Evolutionary conservation across 495 filamentous ascomycete species (phyloP).

Genomic region (Penicillium malachiteum): DNA sequence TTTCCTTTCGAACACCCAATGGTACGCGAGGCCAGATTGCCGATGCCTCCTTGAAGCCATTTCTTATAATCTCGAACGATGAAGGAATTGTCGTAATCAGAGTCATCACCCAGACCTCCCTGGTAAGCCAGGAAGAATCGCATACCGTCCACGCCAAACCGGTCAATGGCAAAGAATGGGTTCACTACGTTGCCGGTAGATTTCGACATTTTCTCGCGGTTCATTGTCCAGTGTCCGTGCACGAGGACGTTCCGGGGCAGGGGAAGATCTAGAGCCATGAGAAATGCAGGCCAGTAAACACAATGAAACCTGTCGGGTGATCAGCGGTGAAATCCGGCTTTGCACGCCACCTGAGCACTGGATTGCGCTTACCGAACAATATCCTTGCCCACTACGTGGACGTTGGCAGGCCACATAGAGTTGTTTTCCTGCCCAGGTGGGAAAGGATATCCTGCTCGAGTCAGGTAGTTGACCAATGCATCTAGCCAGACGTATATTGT

Average conservation of each 20-base stretch:
- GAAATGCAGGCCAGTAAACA: conserved; percentile 96
- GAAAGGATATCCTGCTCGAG: conserved; percentile 77
- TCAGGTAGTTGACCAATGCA: conserved; percentile 91
- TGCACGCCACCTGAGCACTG: background rate
- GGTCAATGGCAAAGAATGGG: conserved; percentile 85
- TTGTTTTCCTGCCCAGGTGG: conserved; percentile 63
- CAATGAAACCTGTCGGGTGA: conserved; percentile 68
- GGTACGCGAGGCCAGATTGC: conserved; percentile 74
- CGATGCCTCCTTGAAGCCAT: conserved; percentile 66
- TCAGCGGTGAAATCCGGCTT: conserved; percentile 12
- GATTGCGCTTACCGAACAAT: conserved; percentile 63
- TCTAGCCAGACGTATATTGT: conserved; percentile 99
- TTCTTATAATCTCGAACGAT: conserved; percentile 80
- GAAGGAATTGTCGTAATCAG: conserved; percentile 76
- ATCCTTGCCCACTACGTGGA: conserved; percentile 94
- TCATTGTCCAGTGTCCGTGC: conserved; percentile 94
- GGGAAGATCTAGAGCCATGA: conserved; percentile 83
- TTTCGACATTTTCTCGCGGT: conserved; percentile 90
- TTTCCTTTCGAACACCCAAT: conserved; percentile 66
- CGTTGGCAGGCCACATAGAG: conserved; percentile 83
- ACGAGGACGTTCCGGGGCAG: conserved; percentile 80
- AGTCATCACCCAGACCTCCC: conserved; percentile 71
- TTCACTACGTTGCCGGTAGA: conserved; percentile 93
- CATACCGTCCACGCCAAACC: conserved; percentile 84
- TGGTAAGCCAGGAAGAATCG: conserved; percentile 81